Evolutionary conservation across 441 rosid species (phyloP).

Genomic region (Corymbia citriodora): DNA sequence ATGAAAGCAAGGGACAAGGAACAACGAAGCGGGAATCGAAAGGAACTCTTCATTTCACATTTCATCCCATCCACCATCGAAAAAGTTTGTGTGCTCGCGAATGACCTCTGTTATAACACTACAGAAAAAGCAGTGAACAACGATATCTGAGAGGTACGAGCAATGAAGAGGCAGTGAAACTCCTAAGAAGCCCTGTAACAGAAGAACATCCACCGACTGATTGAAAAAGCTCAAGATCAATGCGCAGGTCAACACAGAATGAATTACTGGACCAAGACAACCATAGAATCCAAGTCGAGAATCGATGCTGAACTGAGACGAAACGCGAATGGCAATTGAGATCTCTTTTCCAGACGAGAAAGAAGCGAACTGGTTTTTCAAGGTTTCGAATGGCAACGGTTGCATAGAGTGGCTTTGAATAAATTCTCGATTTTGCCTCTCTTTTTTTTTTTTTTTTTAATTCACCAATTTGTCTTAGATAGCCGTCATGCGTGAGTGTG

Average conservation of each 20-base stretch:
- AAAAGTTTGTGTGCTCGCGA: background rate
- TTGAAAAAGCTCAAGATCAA: background rate
- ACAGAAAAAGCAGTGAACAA: background rate
- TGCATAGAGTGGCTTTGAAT: background rate
- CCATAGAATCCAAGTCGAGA: background rate
- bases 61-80: background rate
- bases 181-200: background rate
- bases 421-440: background rate
- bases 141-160: background rate
- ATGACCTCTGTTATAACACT: background rate
- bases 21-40: background rate
- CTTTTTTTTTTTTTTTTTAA: too few relatives aligned
- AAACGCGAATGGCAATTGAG: background rate
- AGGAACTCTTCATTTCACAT: background rate
- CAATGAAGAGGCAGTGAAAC: background rate
- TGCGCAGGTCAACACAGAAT: background rate
- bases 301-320: background rate
- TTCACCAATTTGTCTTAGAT: background rate
- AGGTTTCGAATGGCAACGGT: background rate
- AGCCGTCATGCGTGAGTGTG: background rate
- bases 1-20: background rate
- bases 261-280: background rate
- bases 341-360: background rate
- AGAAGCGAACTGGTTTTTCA: background rate
- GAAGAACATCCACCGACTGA: background rate